phyloP scores from a whole-genome alignment of 148 eudicot genomes.

The Silene conica region DNA sequence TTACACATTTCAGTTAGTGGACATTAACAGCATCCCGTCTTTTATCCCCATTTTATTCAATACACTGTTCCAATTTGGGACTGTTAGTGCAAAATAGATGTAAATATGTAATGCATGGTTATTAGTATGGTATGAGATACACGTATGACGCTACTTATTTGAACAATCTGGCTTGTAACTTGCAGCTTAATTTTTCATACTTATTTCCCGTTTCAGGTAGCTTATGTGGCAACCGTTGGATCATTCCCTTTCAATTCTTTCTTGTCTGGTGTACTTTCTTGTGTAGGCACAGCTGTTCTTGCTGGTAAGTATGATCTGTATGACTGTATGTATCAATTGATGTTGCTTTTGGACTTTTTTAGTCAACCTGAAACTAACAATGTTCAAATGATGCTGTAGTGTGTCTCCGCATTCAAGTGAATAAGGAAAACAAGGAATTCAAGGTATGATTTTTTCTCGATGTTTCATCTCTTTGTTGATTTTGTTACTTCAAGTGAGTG shows the following conservation, averaged over 20 bases:
- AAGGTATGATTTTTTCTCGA: conserved; percentile 51
- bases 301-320: conserved; percentile 59
- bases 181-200: no score
- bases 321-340: background rate
- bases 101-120: background rate
- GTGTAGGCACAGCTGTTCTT: conserved; percentile 95
- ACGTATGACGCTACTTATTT: background rate
- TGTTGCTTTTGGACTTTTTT: background rate
- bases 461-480: background rate
- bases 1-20: no score
- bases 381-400: conserved; percentile 33
- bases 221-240: conserved; percentile 90
- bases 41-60: background rate
- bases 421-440: conserved; percentile 97
- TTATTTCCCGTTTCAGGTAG: conserved; percentile 42
- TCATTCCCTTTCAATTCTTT: conserved; percentile 98
- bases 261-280: conserved; percentile 91
- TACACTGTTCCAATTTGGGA: background rate
- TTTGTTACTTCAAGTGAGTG: background rate
- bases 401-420: conserved; percentile 94
- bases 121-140: no score
- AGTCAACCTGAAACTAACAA: conserved; percentile 1
- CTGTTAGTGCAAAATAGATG: background rate
- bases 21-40: background rate
- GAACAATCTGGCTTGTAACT: conserved; percentile 34